These are phyloP conservation scores for Boletus subcaerulescens DNA, from an alignment of 768 basidiomycete genomes.

Conservation along the genomic window DNA sequence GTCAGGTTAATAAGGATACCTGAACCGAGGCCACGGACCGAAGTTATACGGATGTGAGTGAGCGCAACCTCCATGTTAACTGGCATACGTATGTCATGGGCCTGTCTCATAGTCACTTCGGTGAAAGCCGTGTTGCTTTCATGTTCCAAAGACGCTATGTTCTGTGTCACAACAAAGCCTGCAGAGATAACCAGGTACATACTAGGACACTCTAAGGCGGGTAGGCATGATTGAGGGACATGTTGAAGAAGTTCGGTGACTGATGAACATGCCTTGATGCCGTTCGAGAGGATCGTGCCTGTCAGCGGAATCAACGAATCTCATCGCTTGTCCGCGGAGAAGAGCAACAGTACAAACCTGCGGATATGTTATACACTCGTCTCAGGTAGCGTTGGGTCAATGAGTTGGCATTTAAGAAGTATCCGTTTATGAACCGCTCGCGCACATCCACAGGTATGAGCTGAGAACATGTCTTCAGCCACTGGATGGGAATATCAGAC, in stretches of 20 bases:
- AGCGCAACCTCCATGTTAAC: slow-evolving; percentile 64
- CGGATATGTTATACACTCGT: slow-evolving; percentile 68
- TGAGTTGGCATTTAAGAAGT: slow-evolving; percentile 73
- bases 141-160: slow-evolving; percentile 57
- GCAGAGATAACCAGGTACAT: slow-evolving; percentile 17
- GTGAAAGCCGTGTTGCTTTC: slow-evolving; percentile 53
- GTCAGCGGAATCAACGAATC: not conserved
- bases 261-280: slow-evolving; percentile 61
- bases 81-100: slow-evolving; percentile 65
- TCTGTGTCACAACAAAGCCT: slow-evolving; percentile 10
- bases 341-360: slow-evolving; percentile 33
- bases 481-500: slow-evolving; percentile 78
- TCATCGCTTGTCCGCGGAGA: not conserved
- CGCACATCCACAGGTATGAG: slow-evolving; percentile 70
- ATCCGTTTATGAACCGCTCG: slow-evolving; percentile 53
- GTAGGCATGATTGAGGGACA: slow-evolving; percentile 47
- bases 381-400: slow-evolving; percentile 72
- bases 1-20: not conserved
- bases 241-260: slow-evolving; percentile 56
- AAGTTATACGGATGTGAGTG: slow-evolving; percentile 75
- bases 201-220: slow-evolving; percentile 56
- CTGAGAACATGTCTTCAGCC: slow-evolving; percentile 76
- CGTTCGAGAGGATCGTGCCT: slow-evolving; percentile 52
- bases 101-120: slow-evolving; percentile 65
- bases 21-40: slow-evolving; percentile 44